phyloP scores from a whole-genome alignment of 192 early-diverging fungal genomes.

The Podochytrium sp. region DNA sequence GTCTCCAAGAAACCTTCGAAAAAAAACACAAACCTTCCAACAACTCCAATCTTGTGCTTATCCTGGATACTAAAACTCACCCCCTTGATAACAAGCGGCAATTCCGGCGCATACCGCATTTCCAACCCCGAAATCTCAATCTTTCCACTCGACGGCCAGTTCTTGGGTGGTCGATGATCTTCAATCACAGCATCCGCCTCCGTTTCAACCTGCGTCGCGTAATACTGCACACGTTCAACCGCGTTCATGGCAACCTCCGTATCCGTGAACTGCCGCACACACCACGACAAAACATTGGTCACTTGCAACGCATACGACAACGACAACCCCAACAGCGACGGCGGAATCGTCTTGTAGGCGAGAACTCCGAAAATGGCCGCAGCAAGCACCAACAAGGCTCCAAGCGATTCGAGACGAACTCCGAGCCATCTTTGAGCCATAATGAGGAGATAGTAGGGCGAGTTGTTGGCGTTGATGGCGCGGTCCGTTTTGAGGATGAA shows the following conservation, averaged over 20 bases:
- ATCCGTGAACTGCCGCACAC: slow-evolving; percentile 66
- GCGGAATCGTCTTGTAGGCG: slow-evolving; percentile 37
- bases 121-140: slow-evolving; percentile 48
- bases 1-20: not conserved
- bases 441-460: slow-evolving; percentile 53
- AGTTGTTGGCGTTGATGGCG: slow-evolving; percentile 73
- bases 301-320: slow-evolving; percentile 82
- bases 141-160: slow-evolving; percentile 53
- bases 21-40: slow-evolving; percentile 38
- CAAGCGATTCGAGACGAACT: slow-evolving; percentile 38
- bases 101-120: slow-evolving; percentile 48
- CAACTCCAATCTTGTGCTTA: slow-evolving; percentile 55
- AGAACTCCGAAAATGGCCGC: slow-evolving; percentile 66
- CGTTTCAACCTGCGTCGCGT: slow-evolving; percentile 40
- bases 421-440: slow-evolving; percentile 40
- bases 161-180: slow-evolving; percentile 33
- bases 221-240: slow-evolving; percentile 56
- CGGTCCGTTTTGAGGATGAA: slow-evolving; percentile 73
- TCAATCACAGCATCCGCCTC: slow-evolving; percentile 39
- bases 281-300: slow-evolving; percentile 73
- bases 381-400: slow-evolving; percentile 70
- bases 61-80: slow-evolving; percentile 40
- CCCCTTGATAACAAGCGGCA: slow-evolving; percentile 54
- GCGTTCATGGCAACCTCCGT: slow-evolving; percentile 63
- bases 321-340: slow-evolving; percentile 74